Conservation (phyloP, 495 filamentous ascomycete species). For the Xylaria longipes region DNA sequence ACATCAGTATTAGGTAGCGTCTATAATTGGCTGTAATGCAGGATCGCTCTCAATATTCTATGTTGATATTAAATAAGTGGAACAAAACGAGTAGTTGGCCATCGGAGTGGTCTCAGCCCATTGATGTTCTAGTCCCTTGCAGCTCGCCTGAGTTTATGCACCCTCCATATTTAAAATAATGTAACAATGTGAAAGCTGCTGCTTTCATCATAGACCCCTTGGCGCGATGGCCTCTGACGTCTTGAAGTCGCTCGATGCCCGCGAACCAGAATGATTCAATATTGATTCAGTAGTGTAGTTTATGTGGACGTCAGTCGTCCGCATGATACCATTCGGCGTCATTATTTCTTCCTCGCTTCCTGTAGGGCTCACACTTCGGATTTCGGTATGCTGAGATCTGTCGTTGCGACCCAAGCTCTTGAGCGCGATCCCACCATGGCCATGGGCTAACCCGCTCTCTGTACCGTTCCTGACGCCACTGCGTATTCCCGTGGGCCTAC, state of each 20-base stretch:
- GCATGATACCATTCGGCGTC: constrained; percentile 23
- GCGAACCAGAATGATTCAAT: background rate
- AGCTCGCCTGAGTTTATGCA: background rate
- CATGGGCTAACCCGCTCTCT: background rate
- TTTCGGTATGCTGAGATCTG: constrained; percentile 3
- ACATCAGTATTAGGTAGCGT: background rate
- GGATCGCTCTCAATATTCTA: background rate
- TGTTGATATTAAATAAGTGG: background rate
- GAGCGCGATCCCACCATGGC: constrained; percentile 10
- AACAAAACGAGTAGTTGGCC: background rate
- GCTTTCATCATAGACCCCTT: background rate
- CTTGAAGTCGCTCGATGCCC: constrained; percentile 15
- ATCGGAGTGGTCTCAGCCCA: background rate
- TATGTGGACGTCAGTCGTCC: constrained; percentile 13
- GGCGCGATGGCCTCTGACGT: background rate
- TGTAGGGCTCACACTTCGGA: constrained; percentile 15
- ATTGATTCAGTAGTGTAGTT: background rate
- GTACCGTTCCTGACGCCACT: background rate
- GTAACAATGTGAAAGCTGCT: background rate
- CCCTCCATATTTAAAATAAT: background rate
- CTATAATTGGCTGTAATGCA: background rate
- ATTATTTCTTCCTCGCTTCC: constrained; percentile 22
- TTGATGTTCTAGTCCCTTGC: background rate
- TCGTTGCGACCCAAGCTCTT: constrained; percentile 14
- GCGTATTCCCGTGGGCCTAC: background rate